These are phyloP conservation scores for Candida sp. DNA, from an alignment of 1,139 yeast genomes.

Conservation along the genomic window DNA sequence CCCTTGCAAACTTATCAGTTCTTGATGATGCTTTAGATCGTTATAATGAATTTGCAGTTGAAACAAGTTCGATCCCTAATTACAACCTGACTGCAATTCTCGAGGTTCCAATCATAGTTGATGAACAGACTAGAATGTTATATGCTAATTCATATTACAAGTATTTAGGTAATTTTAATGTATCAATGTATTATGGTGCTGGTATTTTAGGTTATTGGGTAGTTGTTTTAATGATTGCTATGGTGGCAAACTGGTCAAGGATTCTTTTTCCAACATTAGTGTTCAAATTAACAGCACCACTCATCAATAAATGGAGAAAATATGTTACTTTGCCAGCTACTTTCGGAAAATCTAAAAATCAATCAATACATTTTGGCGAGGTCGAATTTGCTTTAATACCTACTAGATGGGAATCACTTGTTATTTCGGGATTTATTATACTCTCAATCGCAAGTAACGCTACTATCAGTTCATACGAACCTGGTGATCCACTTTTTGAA, in stretches of 20 bases:
- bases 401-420: slow-evolving; percentile 22
- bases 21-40: slow-evolving; percentile 14
- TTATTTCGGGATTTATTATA: slow-evolving; percentile 36
- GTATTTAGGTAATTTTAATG: slow-evolving; percentile 31
- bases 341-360: slow-evolving; percentile 18
- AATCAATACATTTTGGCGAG: slow-evolving; percentile 11
- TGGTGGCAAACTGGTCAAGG: slow-evolving; percentile 40
- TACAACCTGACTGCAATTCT: slow-evolving; percentile 18
- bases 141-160: slow-evolving; percentile 20
- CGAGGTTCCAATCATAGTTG: slow-evolving; percentile 20
- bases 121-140: slow-evolving; percentile 9
- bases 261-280: slow-evolving; percentile 22
- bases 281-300: slow-evolving; percentile 18
- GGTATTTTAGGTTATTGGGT: slow-evolving; percentile 51
- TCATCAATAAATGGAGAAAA: slow-evolving; percentile 20
- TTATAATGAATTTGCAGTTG: slow-evolving; percentile 16
- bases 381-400: slow-evolving; percentile 22
- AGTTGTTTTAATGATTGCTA: slow-evolving; percentile 36
- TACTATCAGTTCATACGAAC: slow-evolving; percentile 15
- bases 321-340: slow-evolving; percentile 29
- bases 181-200: slow-evolving; percentile 46
- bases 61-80: slow-evolving; percentile 15
- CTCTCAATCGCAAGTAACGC: slow-evolving; percentile 39
- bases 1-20: slow-evolving; percentile 13
- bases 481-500: slow-evolving; percentile 20